These are phyloP conservation scores for Westerdykella ornata DNA, from an alignment of 2,329 filamentous ascomycete species.

Conservation along the genomic window DNA sequence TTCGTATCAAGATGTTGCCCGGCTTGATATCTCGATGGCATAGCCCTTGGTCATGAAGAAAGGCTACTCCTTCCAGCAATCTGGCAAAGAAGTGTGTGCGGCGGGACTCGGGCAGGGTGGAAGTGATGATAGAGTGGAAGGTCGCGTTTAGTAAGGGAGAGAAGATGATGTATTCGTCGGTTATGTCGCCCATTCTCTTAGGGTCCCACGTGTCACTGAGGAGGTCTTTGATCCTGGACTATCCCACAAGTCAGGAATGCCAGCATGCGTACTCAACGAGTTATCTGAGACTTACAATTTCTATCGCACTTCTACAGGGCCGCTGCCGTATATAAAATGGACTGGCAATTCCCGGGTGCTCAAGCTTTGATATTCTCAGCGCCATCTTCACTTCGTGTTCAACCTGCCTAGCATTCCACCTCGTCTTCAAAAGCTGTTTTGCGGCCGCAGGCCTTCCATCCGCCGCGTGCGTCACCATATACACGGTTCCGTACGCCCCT, in stretches of 20 bases:
- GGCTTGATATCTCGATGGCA: too few species aligned
- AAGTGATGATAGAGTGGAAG: not conserved
- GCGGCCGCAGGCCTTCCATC: not conserved
- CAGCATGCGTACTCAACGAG: not conserved
- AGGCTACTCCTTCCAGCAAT: slow-evolving; percentile 74
- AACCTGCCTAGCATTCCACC: not conserved
- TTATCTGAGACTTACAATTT: too few species aligned
- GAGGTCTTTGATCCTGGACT: not conserved
- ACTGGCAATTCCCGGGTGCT: not conserved
- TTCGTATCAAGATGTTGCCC: slow-evolving; percentile 67
- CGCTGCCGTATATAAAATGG: not conserved
- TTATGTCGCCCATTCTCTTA: not conserved
- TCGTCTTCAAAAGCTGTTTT: not conserved
- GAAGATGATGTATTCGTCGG: not conserved
- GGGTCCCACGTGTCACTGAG: not conserved
- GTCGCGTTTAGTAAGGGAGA: not conserved
- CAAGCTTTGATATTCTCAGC: not conserved
- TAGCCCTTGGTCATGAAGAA: slow-evolving; percentile 60
- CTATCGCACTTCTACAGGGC: too few species aligned
- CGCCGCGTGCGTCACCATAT: not conserved
- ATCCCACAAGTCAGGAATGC: not conserved
- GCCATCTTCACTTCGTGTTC: not conserved
- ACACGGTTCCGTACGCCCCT: not conserved
- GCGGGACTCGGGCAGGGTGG: not conserved
- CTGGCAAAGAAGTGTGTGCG: slow-evolving; percentile 73